Base-by-base conservation (phyloP, 345 rosid genomes). In the Durio zibethinus region DNA sequence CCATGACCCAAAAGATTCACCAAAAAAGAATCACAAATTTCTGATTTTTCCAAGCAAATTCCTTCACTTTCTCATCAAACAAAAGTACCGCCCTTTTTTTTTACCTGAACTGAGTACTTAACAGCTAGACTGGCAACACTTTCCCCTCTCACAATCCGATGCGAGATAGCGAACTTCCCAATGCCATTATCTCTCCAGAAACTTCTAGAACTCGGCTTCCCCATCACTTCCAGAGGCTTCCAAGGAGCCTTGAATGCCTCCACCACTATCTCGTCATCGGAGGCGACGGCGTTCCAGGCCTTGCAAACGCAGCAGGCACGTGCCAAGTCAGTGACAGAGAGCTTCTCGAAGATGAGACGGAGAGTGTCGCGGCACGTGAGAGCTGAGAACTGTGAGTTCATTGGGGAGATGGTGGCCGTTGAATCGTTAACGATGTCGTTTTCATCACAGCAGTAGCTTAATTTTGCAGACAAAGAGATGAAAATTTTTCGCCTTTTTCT, bases 31-130 rank as follows among this genome's bases (percentile, higher is more conserved):
- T 45, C 56, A 68, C 9, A 50, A 70, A 52, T 3, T 9, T 50
- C 15, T 2, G 42, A 29, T n/a, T 23, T 52, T n/a, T 53, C 11
- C 14, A 74, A 43, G 57, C 56, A 11, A 21, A 38, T 56, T 25
- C 11, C 60, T 52, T 73, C 54, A 57, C 4, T 25, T 48, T 64
- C 45, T 23, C 72, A 35, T 1, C 36, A 68, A 33, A 48, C 3
- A 31, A n/a, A 18, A 38, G 42, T 9, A 75, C 45, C 62, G n/a
- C n/a, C n/a, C n/a, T n/a, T 61, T 9, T 23, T 20, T 63, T 25
- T 48, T 76, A 94, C 99, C 92, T 95, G 99, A 75, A 88, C 95
- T 1, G 98, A 91, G 78, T 93, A 94, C 83, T 91, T 94, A 5
- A 91, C 97, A 27, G 98, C 95, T 50, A 93, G 97, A 73, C 93